Base-by-base conservation (phyloP, 169 alveolate genomes). In the Cryptosporidium sp. region DNA sequence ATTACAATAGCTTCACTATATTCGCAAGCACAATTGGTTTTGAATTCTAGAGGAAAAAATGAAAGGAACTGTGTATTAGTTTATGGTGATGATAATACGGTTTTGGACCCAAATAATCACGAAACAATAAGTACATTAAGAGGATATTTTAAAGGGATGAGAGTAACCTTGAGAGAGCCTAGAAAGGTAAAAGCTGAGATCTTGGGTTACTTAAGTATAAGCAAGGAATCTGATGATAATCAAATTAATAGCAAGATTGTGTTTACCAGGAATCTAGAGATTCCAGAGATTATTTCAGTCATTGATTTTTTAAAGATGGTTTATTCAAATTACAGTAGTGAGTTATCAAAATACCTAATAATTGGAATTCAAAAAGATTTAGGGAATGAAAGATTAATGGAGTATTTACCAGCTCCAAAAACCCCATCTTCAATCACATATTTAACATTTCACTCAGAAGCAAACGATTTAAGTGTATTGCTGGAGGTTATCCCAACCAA, bases 401-500 rank as follows among this genome's bases (percentile, higher is more conserved):
- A 80, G 48, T 80, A 61, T 14, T 58, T 80, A 12, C 58, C 62
- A 16, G 62, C 29, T 65, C 89, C 89, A 62, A 65, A 50, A 6
- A 37, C 74, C 14, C 89, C 89, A 4, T 80, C 89, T 16, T 37
- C 89, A 9, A 80, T 37, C 29, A 80, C 89, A 31, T 80, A 80
- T 48, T 31, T 80, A 29, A 80, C 65, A 18, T 80, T 80, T n/a
- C 31, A 50, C n/a, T 21, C 65, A 6, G 21, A 21, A 7, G 18
- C 29, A 18, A 23, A 55, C 16, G 51, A 73, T 23, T 18, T 39
- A 9, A 7, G 33, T 65, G 31, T 65, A 37, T 58, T 73, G 10
- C 23, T 73, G 33, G 86, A 73, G 52, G 71, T 73, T 29, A 50
- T 51, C 16, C 62, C 59, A 9, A 35, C 68, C 7, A 73, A 58